Base-by-base conservation (phyloP, 176 grass and related monocot species). In the Guadua angustifolia region DNA sequence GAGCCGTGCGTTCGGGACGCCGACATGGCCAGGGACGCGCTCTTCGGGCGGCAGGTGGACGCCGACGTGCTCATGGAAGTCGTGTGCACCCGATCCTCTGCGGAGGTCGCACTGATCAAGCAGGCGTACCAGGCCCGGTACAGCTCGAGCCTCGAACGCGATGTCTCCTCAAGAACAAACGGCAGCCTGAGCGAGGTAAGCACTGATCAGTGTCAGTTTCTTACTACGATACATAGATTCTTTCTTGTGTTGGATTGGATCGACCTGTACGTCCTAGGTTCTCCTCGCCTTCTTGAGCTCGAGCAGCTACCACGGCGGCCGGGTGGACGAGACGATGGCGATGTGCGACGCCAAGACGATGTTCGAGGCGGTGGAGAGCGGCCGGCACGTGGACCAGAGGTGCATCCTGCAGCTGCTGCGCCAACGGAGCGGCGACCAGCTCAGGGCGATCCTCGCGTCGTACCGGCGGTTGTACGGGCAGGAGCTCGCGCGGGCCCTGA, bases 281-380 rank as follows among this genome's bases (percentile, higher is more conserved):
- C 88, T 90, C 38, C 64, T 83, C 35, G 88, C 78, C 33, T 53
- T 86, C 68, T 50, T 90, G 46, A 69, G 67, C 46, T 85, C 69
- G 67, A 90, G 43, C 71, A 76, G 64, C 35, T 67, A 49, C 32
- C 42, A 82, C 16, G 69, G 80, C 59, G 63, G 78, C 59, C 77
- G 79, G 13, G 71, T 73, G 7, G 84, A 86, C 58, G 44, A 72
- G 50, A 86, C 51, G 65, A 58, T 86, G 88, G 79, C 83, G 42
- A 90, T 90, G 57, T 90, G 88, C 67, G 71, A 90, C 56, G 83
- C 83, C 50, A 90, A 90, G 75, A 73, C 52, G 16, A 73, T 90
- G 65, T 86, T 78, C 45, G 88, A 90, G 39, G 83, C 88, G 11
- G 82, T 90, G 12, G 88, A 78, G 60, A 90, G 78, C 19, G 83